phyloP scores from a whole-genome alignment of 1,284 basidiomycete species.

The Naganishia albida region DNA sequence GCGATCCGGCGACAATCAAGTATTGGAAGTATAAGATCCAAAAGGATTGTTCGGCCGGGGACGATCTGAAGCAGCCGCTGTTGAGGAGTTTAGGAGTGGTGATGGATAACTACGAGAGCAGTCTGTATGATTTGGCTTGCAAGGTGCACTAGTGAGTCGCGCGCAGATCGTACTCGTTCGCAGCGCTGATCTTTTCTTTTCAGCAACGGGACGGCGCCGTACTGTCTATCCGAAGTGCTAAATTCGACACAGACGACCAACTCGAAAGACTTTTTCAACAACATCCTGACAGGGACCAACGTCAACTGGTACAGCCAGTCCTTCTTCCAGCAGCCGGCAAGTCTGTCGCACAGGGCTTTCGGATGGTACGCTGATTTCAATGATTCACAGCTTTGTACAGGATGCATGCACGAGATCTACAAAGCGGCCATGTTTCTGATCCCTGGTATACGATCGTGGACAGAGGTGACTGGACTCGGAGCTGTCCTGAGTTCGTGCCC shows the following conservation, averaged over 20 bases:
- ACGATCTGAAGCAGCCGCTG: slow-evolving; percentile 23
- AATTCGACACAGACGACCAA: slow-evolving; percentile 29
- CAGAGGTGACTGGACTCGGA: slow-evolving; percentile 19
- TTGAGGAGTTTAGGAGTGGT: slow-evolving; percentile 22
- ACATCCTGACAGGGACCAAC: slow-evolving; percentile 28
- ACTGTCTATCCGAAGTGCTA: slow-evolving; percentile 30
- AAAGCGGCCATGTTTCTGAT: slow-evolving; percentile 33
- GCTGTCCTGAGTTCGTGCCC: slow-evolving; percentile 14
- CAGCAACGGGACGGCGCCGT: slow-evolving; percentile 31
- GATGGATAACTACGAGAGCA: slow-evolving; percentile 25
- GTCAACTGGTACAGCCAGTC: slow-evolving; percentile 30
- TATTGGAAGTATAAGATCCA: slow-evolving; percentile 29
- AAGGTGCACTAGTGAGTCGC: slow-evolving; percentile 21
- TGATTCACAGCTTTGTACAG: slow-evolving; percentile 26
- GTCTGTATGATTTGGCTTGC: slow-evolving; percentile 31
- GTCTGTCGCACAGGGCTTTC: background rate
- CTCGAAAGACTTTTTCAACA: slow-evolving; percentile 28
- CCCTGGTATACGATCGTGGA: slow-evolving; percentile 13
- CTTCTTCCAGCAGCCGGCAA: slow-evolving; percentile 24
- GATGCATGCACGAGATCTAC: slow-evolving; percentile 31
- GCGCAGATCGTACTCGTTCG: background rate
- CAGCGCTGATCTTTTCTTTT: background rate
- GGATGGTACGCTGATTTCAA: background rate
- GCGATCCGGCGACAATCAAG: slow-evolving; percentile 11
- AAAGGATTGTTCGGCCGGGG: slow-evolving; percentile 16